phyloP scores from a whole-genome alignment of 148 eudicot species.

The Cornus suecica region DNA sequence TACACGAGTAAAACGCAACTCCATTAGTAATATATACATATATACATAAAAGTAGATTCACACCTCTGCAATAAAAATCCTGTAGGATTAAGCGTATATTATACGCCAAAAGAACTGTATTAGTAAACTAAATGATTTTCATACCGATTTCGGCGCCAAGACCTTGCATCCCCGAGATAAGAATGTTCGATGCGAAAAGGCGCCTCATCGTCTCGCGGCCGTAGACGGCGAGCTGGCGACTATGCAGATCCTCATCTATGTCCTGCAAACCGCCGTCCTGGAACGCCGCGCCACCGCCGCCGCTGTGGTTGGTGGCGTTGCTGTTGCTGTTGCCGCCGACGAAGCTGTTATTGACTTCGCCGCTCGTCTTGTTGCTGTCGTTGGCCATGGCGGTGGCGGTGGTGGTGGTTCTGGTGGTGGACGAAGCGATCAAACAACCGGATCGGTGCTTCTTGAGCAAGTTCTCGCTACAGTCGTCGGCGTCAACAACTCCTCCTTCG shows the following conservation, averaged over 20 bases:
- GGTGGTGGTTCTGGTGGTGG: constrained; percentile 14
- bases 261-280: constrained; percentile 39
- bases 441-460: constrained; percentile 45
- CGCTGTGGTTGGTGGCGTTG: constrained; percentile 7
- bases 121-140: background rate
- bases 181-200: constrained; percentile 69
- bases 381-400: constrained; percentile 16
- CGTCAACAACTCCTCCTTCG: constrained; percentile 50
- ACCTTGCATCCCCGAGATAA: constrained; percentile 82
- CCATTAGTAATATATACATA: too few relatives aligned
- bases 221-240: constrained; percentile 86
- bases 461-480: constrained; percentile 14
- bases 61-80: too few relatives aligned
- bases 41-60: too few relatives aligned
- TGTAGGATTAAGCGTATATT: background rate
- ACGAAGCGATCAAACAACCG: constrained; percentile 23
- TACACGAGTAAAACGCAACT: too few relatives aligned
- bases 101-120: background rate
- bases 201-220: constrained; percentile 83
- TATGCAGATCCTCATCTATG: constrained; percentile 93
- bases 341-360: constrained; percentile 10
- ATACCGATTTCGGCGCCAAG: constrained; percentile 90
- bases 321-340: constrained; percentile 1
- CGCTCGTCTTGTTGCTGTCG: constrained; percentile 4
- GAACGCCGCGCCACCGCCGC: constrained; percentile 18